Conservation (phyloP, 2,329 filamentous ascomycete genomes). For the Ascochyta rabiei region DNA sequence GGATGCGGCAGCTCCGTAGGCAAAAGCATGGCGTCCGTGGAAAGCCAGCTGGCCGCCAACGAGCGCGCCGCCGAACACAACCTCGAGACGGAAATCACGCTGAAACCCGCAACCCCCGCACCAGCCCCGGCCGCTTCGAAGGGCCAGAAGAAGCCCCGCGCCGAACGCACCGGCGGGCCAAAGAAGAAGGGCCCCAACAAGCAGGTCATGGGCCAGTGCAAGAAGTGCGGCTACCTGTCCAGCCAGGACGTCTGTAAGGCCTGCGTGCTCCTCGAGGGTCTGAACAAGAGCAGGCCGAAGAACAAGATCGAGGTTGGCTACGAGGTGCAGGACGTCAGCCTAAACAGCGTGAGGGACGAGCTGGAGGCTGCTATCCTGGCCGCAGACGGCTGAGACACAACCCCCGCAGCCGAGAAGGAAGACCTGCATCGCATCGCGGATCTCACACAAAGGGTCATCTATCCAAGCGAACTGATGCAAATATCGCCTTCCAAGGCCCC, state of each 20-base stretch:
- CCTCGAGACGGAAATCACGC: conserved; percentile 70
- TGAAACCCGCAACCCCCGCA: background rate
- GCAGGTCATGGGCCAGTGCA: conserved; percentile 83
- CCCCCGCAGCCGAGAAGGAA: no score
- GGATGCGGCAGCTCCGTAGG: conserved; percentile 78
- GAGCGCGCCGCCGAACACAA: conserved; percentile 62
- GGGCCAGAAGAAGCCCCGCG: conserved; percentile 25
- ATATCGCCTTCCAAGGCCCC: no score
- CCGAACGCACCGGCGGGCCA: conserved; percentile 19
- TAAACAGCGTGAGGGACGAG: conserved; percentile 31
- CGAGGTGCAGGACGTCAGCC: conserved; percentile 28
- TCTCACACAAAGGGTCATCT: no score
- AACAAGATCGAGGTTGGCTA: conserved; percentile 41
- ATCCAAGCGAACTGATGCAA: no score
- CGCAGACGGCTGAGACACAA: conserved; percentile 19
- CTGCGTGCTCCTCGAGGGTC: conserved; percentile 82
- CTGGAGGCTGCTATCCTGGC: conserved; percentile 26
- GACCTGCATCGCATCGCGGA: no score
- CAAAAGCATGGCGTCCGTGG: conserved; percentile 77
- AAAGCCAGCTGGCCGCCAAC: conserved; percentile 71
- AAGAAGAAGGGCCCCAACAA: conserved; percentile 41
- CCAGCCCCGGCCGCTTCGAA: conserved; percentile 8
- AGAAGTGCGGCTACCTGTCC: conserved; percentile 91
- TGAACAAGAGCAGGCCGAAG: conserved; percentile 74
- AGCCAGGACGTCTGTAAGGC: conserved; percentile 95